phyloP scores from a whole-genome alignment of 2,329 filamentous ascomycete genomes.

The Aureobasidium pullulans region DNA sequence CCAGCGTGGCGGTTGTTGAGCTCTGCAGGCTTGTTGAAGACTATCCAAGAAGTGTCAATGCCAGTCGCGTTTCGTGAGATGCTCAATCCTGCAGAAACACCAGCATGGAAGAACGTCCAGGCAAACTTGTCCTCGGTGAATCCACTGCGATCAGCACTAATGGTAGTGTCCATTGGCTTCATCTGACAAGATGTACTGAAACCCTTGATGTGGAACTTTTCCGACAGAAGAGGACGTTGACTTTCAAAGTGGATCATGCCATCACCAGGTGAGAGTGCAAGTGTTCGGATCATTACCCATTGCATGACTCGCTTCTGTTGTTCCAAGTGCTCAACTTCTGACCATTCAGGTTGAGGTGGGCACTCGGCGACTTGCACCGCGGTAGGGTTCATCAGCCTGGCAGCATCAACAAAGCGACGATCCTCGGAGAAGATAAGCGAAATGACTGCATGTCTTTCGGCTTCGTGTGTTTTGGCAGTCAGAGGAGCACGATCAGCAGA shows the following conservation, averaged over 20 bases:
- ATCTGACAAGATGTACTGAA: constrained; percentile 91
- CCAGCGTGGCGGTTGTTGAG: constrained; percentile 94
- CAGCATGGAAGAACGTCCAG: constrained; percentile 98
- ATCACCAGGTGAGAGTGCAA: constrained; percentile 81
- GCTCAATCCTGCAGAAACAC: constrained; percentile 83
- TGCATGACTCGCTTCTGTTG: constrained; percentile 87
- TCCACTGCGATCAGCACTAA: constrained; percentile 79
- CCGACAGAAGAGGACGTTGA: constrained; percentile 80
- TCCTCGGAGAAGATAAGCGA: constrained; percentile 87
- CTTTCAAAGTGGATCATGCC: constrained; percentile 83
- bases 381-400: constrained; percentile 75
- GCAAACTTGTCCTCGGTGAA: constrained; percentile 96
- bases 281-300: constrained; percentile 74
- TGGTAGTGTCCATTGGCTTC: constrained; percentile 83
- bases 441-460: constrained; percentile 69
- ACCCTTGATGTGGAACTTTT: constrained; percentile 80
- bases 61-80: constrained; percentile 85
- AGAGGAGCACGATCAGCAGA: constrained; percentile 8
- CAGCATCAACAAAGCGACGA: constrained; percentile 78
- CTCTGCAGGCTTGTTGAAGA: constrained; percentile 93
- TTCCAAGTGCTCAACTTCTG: constrained; percentile 81
- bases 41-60: constrained; percentile 97
- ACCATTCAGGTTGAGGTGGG: constrained; percentile 65
- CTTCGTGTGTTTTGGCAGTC: constrained; percentile 73
- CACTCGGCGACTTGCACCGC: constrained; percentile 74